Percentiles rank a stretch among this genome's conserved stretches.
Evolutionary conservation across 805 yeast genomes (phyloP).

Genomic region (Teunomyces cretensis): DNA sequence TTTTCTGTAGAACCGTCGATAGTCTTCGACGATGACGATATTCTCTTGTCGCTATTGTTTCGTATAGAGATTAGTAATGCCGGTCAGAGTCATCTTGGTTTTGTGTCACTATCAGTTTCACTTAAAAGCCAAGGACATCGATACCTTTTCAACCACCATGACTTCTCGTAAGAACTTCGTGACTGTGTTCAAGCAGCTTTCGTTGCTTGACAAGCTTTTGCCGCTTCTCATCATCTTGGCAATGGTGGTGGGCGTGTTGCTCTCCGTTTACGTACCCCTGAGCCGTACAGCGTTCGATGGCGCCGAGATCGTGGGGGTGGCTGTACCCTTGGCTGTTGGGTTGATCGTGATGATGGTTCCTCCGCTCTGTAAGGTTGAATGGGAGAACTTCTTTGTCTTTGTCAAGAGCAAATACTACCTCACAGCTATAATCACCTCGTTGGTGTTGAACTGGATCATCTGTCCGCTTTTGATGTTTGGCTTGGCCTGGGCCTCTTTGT

Average conservation of each 20-base stretch:
- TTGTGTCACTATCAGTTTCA: no score
- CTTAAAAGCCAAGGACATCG: no score
- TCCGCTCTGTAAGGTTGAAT: conserved; percentile 53
- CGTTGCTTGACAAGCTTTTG: conserved; percentile 35
- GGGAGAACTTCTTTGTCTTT: conserved; percentile 38
- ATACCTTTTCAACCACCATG: background rate
- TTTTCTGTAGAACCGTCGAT: no score
- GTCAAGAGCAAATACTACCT: conserved; percentile 9
- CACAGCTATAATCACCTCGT: conserved; percentile 23
- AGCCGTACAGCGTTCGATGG: conserved; percentile 36
- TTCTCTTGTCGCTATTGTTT: no score
- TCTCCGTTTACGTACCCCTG: conserved; percentile 42
- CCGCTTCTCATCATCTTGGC: conserved; percentile 35
- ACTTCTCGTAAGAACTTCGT: background rate
- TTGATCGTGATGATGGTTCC: conserved; percentile 58
- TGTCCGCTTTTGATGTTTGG: conserved; percentile 59
- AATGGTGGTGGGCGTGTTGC: conserved; percentile 37
- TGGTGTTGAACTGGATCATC: conserved; percentile 53
- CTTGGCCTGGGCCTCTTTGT: conserved; percentile 51
- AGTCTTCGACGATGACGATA: no score
- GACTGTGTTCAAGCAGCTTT: conserved; percentile 10
- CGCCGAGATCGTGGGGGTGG: conserved; percentile 35
- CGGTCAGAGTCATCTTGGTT: no score
- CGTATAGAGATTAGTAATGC: no score
- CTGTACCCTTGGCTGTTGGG: conserved; percentile 50